phyloP scores from a whole-genome alignment of 352 stramenopile genomes.

The Elongisporangium undulatum region DNA sequence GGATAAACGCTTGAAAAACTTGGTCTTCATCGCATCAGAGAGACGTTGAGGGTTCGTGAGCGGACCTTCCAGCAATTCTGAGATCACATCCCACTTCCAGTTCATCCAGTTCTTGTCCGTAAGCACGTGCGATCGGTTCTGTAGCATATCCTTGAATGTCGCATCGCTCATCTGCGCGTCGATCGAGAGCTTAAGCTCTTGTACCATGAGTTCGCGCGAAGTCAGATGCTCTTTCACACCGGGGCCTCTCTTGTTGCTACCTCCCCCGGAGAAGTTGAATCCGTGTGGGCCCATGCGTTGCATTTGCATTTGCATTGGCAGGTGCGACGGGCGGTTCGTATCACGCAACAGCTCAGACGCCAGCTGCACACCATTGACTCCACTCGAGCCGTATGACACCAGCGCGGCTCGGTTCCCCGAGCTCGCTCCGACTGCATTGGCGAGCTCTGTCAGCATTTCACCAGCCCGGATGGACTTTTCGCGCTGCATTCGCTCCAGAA shows the following conservation, averaged over 20 bases:
- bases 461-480: constrained; percentile 84
- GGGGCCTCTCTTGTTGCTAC: not conserved
- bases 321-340: constrained; percentile 75
- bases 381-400: constrained; percentile 75
- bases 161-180: constrained; percentile 87
- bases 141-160: constrained; percentile 88
- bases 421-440: constrained; percentile 71
- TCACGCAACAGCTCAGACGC: constrained; percentile 83
- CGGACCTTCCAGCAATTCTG: constrained; percentile 81
- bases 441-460: constrained; percentile 82
- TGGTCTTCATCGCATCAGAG: constrained; percentile 90
- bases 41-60: constrained; percentile 83
- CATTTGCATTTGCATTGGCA: constrained; percentile 19
- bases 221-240: constrained; percentile 62
- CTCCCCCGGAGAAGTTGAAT: not conserved
- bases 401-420: constrained; percentile 74
- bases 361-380: constrained; percentile 85
- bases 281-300: constrained; percentile 2
- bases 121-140: constrained; percentile 81
- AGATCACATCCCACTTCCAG: constrained; percentile 92
- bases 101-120: constrained; percentile 90
- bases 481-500: constrained; percentile 69
- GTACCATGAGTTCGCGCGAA: constrained; percentile 82
- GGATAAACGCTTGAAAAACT: constrained; percentile 89
- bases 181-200: constrained; percentile 83